Evolutionary conservation across 345 rosid genomes (phyloP).

Genomic region (Eucalyptus dawsonii): DNA sequence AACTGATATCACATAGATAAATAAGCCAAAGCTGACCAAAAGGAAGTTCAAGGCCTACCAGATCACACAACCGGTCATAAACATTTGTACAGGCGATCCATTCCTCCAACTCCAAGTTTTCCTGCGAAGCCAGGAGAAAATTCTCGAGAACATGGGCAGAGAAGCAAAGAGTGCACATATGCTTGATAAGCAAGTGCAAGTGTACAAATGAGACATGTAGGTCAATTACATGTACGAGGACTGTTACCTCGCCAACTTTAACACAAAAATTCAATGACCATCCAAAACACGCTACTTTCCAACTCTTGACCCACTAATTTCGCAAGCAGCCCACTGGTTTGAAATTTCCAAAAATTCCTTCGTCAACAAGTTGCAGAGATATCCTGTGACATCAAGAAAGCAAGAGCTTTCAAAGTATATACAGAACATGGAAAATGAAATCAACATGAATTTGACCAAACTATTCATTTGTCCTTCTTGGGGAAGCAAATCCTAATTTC

Average conservation of each 20-base stretch:
- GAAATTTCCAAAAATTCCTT: not conserved
- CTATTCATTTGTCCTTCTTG: not conserved
- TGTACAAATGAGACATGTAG: not conserved
- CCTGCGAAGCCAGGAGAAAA: not conserved
- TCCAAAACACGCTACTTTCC: not conserved
- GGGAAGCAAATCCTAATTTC: not conserved
- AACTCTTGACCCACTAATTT: not conserved
- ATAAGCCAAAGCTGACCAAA: not conserved
- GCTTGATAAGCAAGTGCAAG: not conserved
- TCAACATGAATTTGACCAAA: not conserved
- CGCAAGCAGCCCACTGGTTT: not conserved
- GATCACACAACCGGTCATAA: slow-evolving; percentile 57
- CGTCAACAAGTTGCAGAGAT: not conserved
- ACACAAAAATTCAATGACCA: not conserved
- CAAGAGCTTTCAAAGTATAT: not conserved
- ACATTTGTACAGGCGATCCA: slow-evolving; percentile 59
- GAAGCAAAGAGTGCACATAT: not conserved
- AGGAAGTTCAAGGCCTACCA: slow-evolving; percentile 20
- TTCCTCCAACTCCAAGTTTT: slow-evolving; percentile 65
- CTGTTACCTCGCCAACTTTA: slow-evolving; percentile 47
- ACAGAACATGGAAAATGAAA: not conserved
- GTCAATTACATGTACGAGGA: not conserved
- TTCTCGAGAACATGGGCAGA: not conserved
- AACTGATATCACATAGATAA: not conserved
- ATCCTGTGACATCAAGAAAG: not conserved